phyloP scores from a whole-genome alignment of 1,284 basidiomycete genomes.

The Earliella scabrosa region DNA sequence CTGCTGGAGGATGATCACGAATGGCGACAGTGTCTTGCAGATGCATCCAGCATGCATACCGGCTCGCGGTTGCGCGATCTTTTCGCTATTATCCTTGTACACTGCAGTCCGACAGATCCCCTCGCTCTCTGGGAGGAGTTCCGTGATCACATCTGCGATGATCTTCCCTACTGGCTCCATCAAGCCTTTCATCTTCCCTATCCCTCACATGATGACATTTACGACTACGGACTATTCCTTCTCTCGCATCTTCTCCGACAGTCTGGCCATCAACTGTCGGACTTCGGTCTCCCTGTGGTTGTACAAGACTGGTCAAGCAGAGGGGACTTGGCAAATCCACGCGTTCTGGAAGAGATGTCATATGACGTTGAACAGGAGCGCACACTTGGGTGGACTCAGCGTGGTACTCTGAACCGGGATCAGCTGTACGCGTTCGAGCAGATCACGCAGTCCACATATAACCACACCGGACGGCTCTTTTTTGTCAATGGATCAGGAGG shows the following conservation, averaged over 20 bases:
- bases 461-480: constrained; percentile 34
- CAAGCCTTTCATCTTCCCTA: constrained; percentile 12
- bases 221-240: constrained; percentile 49
- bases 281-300: constrained; percentile 33
- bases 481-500: constrained; percentile 53
- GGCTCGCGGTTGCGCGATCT: constrained; percentile 41
- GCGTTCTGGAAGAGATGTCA: constrained; percentile 43
- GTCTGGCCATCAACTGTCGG: constrained; percentile 25
- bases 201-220: constrained; percentile 33
- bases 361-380: constrained; percentile 30
- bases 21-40: constrained; percentile 44
- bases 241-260: too few relatives aligned
- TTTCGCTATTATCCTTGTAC: constrained; percentile 44
- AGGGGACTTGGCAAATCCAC: constrained; percentile 34
- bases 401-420: constrained; percentile 35
- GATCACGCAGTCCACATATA: constrained; percentile 36
- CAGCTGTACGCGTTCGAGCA: constrained; percentile 39
- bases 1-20: constrained; percentile 50
- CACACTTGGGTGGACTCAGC: not conserved
- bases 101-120: constrained; percentile 38
- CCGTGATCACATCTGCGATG: constrained; percentile 43
- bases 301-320: constrained; percentile 37
- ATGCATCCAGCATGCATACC: constrained; percentile 45
- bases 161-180: constrained; percentile 31
- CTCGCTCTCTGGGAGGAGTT: constrained; percentile 42